Conservation (phyloP, 192 early-diverging fungal genomes). For the Backusella morwellensis region DNA sequence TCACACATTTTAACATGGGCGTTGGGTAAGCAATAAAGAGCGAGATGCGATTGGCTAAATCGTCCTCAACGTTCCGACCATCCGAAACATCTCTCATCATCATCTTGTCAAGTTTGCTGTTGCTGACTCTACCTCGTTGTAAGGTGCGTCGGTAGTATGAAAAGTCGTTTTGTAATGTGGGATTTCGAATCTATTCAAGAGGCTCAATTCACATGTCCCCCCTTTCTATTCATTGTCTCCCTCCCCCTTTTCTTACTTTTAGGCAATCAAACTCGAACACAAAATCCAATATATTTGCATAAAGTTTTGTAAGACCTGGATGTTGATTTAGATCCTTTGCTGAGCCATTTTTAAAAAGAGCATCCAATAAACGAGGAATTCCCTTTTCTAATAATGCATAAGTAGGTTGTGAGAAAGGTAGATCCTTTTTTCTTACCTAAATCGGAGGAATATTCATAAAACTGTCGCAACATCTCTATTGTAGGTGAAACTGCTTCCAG, state of each 20-base stretch:
- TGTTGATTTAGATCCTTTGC: slow-evolving; percentile 58
- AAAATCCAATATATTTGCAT: slow-evolving; percentile 83
- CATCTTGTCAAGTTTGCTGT: not conserved
- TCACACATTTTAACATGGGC: slow-evolving; percentile 84
- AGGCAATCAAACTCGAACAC: slow-evolving; percentile 88
- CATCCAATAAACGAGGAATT: slow-evolving; percentile 59
- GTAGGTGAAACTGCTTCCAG: slow-evolving; percentile 82
- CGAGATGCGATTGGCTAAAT: slow-evolving; percentile 88
- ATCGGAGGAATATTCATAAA: slow-evolving; percentile 72
- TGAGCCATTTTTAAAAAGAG: slow-evolving; percentile 59
- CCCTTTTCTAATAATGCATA: slow-evolving; percentile 43
- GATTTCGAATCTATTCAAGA: slow-evolving; percentile 17
- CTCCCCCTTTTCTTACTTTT: slow-evolving; percentile 49
- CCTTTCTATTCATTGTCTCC: no score
- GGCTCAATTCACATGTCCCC: no score
- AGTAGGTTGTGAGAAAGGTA: not conserved
- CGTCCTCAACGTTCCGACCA: slow-evolving; percentile 62
- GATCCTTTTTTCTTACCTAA: slow-evolving; percentile 51
- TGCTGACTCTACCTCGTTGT: slow-evolving; percentile 53
- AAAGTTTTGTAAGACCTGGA: slow-evolving; percentile 73
- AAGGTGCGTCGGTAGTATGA: slow-evolving; percentile 91
- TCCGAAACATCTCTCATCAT: slow-evolving; percentile 22
- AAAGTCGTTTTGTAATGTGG: slow-evolving; percentile 86
- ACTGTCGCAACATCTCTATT: slow-evolving; percentile 69
- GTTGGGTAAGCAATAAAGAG: slow-evolving; percentile 92